Base-by-base conservation (phyloP, 495 filamentous ascomycete species). In the Xylaria acuta region DNA sequence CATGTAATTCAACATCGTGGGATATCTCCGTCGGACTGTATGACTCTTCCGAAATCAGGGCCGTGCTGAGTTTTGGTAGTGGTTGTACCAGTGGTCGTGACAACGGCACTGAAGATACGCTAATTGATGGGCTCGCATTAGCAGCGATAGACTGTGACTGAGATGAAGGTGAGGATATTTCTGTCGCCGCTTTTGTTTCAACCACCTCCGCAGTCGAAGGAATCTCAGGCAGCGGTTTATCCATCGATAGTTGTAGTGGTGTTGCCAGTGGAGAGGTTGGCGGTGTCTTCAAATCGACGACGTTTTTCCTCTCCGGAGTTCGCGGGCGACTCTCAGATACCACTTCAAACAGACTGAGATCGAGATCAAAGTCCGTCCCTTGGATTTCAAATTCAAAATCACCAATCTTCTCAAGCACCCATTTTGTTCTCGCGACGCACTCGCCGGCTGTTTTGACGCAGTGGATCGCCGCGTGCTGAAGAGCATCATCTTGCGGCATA, bases 361-460 rank as follows among this genome's bases (percentile, higher is more conserved):
- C 84, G 64, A 90, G 80, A 1, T 82, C 84, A n/a, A 88, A 75
- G 32, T 77, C 82, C 54, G 78, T 77, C 58, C 78, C 77, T 27
- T 83, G 81, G 20, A 86, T 77, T 56, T 93, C 91, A 67, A 97
- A 88, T 77, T 97, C 94, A 76, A 99, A 97, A 80, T 99, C 96
- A 30, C 96, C 97, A 73, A 96, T 94, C 62, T 91, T 86, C 81
- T 97, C 94, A 70, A 99, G 91, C 47, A 97, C 91, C 80, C 88
- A 84, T 75, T 92, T 93, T 32, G 94, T 91, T 80, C 94, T 94
- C 6, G 91, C 90, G 27, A 97, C 90, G 79, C 96, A 98, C 75
- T 97, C 95, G 20, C 95, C 95, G 64, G 94, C 94, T 41, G 92
- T 90, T 69, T 93, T 90, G 47, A 98, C 95, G 81, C 96, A 98